phyloP scores from a whole-genome alignment of 768 basidiomycete genomes.

The Russula brevipes region DNA sequence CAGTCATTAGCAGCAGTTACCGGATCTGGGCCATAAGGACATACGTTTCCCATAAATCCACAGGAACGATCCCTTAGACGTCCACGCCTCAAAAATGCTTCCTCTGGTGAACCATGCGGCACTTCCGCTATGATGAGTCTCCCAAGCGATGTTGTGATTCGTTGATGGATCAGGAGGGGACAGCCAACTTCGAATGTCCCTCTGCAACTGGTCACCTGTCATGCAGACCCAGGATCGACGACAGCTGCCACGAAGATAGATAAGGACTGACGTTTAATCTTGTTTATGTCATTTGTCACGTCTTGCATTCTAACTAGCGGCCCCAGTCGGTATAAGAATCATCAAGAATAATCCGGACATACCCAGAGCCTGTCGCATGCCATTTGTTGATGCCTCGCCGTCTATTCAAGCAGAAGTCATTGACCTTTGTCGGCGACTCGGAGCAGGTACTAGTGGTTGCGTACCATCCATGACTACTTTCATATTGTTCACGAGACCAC shows the following conservation, averaged over 20 bases:
- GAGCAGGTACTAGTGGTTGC: background rate
- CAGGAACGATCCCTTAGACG: background rate
- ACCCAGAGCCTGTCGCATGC: background rate
- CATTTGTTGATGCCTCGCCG: background rate
- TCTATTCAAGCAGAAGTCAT: background rate
- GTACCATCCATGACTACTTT: background rate
- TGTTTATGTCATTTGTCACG: background rate
- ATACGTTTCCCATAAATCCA: background rate
- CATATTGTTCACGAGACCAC: too few relatives aligned
- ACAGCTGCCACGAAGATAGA: background rate
- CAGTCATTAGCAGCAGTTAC: background rate
- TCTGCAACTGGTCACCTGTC: too few relatives aligned
- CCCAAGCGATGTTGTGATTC: too few relatives aligned
- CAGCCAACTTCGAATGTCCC: too few relatives aligned
- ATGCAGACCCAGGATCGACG: too few relatives aligned
- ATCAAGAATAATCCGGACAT: background rate
- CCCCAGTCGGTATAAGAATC: background rate
- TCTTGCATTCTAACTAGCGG: too few relatives aligned
- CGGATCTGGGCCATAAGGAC: too few relatives aligned
- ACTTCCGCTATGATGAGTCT: too few relatives aligned
- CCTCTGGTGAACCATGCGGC: too few relatives aligned
- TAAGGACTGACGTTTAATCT: background rate
- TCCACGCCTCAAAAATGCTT: background rate
- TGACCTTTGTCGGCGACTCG: background rate
- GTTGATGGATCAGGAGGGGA: too few relatives aligned